phyloP scores from a whole-genome alignment of 371 early-diverging fungal species.

The Parasitella parasitica region DNA sequence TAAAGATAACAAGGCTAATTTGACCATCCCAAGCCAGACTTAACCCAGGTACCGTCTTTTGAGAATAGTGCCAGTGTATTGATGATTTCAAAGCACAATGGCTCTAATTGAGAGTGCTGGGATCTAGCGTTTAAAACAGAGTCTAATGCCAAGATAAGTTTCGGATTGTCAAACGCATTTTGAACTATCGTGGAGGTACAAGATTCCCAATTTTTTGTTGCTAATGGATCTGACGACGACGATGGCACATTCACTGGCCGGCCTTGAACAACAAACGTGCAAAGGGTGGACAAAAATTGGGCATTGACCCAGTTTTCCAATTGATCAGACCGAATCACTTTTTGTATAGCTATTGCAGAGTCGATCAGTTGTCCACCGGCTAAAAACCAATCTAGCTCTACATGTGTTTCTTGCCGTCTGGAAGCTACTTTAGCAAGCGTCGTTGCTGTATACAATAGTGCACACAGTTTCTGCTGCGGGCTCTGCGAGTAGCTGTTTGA shows the following conservation, averaged over 20 bases:
- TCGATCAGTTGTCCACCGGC: conserved; percentile 37
- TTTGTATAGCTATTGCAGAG: conserved; percentile 33
- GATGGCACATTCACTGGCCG: conserved; percentile 5
- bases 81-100: conserved; percentile 19
- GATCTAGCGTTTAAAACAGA: conserved; percentile 21
- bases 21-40: conserved; percentile 31
- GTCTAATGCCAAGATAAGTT: conserved; percentile 22
- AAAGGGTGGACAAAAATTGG: conserved; percentile 30
- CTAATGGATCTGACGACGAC: neutral
- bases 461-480: conserved; percentile 5
- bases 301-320: conserved; percentile 15
- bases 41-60: conserved; percentile 29
- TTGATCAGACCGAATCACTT: neutral
- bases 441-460: conserved; percentile 17
- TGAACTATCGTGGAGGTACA: conserved; percentile 23
- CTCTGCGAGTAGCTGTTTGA: neutral
- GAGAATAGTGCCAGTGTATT: conserved; percentile 26
- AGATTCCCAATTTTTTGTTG: conserved; percentile 9
- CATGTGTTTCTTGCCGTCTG: neutral
- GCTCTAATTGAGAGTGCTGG: neutral
- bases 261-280: conserved; percentile 41
- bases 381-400: conserved; percentile 35
- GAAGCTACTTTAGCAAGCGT: conserved; percentile 14
- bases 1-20: neutral
- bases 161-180: conserved; percentile 25